A percentile compares a stretch with the other conserved stretches of the same genome.
Evolutionary conservation across 768 basidiomycete genomes (phyloP).

Genomic region (Russula virescens): DNA sequence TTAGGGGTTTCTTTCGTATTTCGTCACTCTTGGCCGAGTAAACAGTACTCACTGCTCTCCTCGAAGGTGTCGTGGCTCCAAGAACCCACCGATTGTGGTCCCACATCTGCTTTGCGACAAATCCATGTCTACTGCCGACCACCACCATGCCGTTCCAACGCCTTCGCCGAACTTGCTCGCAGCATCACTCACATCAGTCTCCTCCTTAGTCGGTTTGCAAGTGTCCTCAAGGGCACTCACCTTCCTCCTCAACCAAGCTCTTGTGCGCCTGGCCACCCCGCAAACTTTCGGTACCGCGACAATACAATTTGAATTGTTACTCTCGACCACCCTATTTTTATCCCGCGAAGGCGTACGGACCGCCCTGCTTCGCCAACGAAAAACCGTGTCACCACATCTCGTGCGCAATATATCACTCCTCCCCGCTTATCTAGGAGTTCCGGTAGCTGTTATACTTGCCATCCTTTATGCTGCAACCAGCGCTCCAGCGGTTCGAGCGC

Average conservation of each 20-base stretch:
- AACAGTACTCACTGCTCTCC: too few species aligned
- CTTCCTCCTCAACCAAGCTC: conserved; percentile 81
- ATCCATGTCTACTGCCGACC: neutral
- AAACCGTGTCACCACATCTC: conserved; percentile 8
- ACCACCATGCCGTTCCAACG: neutral
- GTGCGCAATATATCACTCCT: conserved; percentile 52
- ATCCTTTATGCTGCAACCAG: conserved; percentile 50
- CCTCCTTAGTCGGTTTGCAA: conserved; percentile 80
- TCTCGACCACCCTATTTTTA: conserved; percentile 87
- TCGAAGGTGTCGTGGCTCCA: too few species aligned
- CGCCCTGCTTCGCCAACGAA: conserved; percentile 62
- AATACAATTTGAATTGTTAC: conserved; percentile 89
- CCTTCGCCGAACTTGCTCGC: conserved; percentile 24
- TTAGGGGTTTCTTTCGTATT: too few species aligned
- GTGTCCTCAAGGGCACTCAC: conserved; percentile 80
- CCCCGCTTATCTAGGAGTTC: conserved; percentile 63
- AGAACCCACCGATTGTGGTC: too few species aligned
- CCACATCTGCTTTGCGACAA: too few species aligned
- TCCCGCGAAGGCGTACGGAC: conserved; percentile 91
- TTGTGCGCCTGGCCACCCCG: conserved; percentile 80
- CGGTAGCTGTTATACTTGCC: conserved; percentile 50
- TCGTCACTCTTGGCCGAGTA: too few species aligned
- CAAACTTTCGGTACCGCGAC: conserved; percentile 84
- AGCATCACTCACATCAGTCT: conserved; percentile 43
- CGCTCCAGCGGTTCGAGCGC: conserved; percentile 48